Base-by-base conservation (phyloP, 164 flowering plant species). In the Vitis labrusca region DNA sequence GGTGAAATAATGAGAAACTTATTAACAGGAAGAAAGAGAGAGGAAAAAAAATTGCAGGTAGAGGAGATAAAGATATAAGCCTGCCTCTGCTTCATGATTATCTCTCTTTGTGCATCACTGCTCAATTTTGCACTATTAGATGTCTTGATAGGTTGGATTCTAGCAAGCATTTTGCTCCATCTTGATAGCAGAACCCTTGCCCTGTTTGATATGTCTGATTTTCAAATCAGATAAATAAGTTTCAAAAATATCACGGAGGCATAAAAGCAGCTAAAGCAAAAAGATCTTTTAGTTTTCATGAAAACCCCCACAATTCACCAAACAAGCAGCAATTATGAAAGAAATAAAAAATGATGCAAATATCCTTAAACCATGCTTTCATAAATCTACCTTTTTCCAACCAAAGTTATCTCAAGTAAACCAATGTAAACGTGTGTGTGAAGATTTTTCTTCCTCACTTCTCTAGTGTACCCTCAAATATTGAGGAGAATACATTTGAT, bases 151-250 rank as follows among this genome's bases (percentile, higher is more conserved):
- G 87, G 79, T 65, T 87, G 98, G 67, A 80, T 88, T 77, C 86
- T 88, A 29, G 86, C 90, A 67, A 93, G 85, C 63, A 85, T 67
- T 75, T 91, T 93, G 87, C 97, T 96, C 99, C 90, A 96, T 76
- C 84, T 87, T 54, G 98, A 73, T 73, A 96, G 71, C 71, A 91
- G 75, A 76, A 77, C 75, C 76, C 86, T 93, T 77, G 99, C 97
- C 91, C 97, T 96, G 91, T 92, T 89, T 79, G 99, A 93, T 78
- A 95, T 79, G 83, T 90, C 99, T 96, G 98, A 88, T 90, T 92
- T 84, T 86, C 94, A 90, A 89, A 88, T 86, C 88, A 95, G 89
- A 84, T 81, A 84, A 77, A 85, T 87, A 80, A 86, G 91, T 84
- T 80, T 80, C 74, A 78, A 81, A 65, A 50, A 56, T 52, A 51